Evolutionary conservation across 352 stramenopile species (phyloP).

Genomic region (Globisporangium camurandrum): DNA sequence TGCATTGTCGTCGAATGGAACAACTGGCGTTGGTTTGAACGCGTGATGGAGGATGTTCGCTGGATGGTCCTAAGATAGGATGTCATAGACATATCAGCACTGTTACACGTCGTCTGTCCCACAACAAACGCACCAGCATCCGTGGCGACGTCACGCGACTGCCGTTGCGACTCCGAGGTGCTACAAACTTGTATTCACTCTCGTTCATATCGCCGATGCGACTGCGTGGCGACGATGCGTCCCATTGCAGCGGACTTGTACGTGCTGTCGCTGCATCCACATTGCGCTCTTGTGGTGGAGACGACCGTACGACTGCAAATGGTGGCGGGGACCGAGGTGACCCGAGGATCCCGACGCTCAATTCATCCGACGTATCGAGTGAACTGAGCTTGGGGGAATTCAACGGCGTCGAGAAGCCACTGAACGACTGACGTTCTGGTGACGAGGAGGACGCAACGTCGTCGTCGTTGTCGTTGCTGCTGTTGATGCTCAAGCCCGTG

Average conservation of each 20-base stretch:
- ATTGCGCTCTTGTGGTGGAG: no score
- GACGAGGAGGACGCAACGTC: conserved; percentile 16
- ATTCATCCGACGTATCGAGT: conserved; percentile 49
- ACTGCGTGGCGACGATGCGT: conserved; percentile 21
- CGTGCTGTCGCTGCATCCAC: no score
- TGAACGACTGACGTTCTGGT: conserved; percentile 21
- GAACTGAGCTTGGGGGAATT: conserved; percentile 48
- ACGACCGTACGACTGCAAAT: conserved; percentile 70
- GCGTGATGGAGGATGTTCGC: conserved; percentile 54
- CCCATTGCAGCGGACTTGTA: conserved; percentile 61
- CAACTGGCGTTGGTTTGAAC: conserved; percentile 43
- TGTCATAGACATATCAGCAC: no score
- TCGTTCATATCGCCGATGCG: no score
- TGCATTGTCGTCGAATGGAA: no score
- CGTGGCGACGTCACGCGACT: conserved; percentile 33
- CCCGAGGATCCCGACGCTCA: conserved; percentile 19
- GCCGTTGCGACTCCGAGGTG: no score
- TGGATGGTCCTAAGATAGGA: conserved; percentile 18
- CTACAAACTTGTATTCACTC: conserved; percentile 42
- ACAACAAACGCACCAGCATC: no score
- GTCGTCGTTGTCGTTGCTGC: conserved; percentile 32
- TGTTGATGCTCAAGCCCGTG: conserved; percentile 33
- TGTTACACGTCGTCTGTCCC: no score
- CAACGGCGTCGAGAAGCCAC: conserved; percentile 53
- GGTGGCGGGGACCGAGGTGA: conserved; percentile 60